Percentiles rank a stretch among this genome's conserved stretches.
phyloP scores from a whole-genome alignment of 2,329 filamentous ascomycete species.

The Aspergillus quadricinctus region DNA sequence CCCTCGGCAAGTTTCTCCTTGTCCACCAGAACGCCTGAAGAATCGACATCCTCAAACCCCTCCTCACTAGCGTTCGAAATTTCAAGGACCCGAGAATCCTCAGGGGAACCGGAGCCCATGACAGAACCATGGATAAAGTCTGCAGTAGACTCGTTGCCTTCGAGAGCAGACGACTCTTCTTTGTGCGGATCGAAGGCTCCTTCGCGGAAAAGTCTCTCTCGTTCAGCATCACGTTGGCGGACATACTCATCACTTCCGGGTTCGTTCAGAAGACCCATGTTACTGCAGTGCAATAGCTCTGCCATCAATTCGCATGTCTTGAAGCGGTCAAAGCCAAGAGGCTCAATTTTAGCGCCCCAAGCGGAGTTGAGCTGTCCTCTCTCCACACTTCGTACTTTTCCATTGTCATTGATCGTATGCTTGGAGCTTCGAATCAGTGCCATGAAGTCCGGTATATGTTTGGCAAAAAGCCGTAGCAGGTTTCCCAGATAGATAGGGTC shows the following conservation, averaged over 20 bases:
- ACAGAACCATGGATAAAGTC: slow-evolving; percentile 42
- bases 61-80: slow-evolving; percentile 82
- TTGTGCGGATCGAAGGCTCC: slow-evolving; percentile 59
- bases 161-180: slow-evolving; percentile 50
- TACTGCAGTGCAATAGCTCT: slow-evolving; percentile 93
- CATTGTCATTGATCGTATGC: slow-evolving; percentile 53
- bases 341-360: slow-evolving; percentile 87
- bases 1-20: slow-evolving; percentile 67
- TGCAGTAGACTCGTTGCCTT: slow-evolving; percentile 49
- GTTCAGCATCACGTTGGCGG: slow-evolving; percentile 70
- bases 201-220: slow-evolving; percentile 72
- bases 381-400: slow-evolving; percentile 58
- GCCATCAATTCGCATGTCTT: slow-evolving; percentile 99
- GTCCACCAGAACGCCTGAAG: slow-evolving; percentile 66
- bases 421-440: slow-evolving; percentile 73
- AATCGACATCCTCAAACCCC: slow-evolving; percentile 82
- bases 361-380: slow-evolving; percentile 76
- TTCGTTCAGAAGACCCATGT: slow-evolving; percentile 95
- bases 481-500: slow-evolving; percentile 96
- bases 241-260: slow-evolving; percentile 84
- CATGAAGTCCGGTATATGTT: slow-evolving; percentile 93
- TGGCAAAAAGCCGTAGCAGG: slow-evolving; percentile 80
- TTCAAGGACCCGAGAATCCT: slow-evolving; percentile 67
- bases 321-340: slow-evolving; percentile 93
- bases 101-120: slow-evolving; percentile 49